Evolutionary conservation across 139 green algal species (phyloP).

Genomic region (Haematococcus sp.): DNA sequence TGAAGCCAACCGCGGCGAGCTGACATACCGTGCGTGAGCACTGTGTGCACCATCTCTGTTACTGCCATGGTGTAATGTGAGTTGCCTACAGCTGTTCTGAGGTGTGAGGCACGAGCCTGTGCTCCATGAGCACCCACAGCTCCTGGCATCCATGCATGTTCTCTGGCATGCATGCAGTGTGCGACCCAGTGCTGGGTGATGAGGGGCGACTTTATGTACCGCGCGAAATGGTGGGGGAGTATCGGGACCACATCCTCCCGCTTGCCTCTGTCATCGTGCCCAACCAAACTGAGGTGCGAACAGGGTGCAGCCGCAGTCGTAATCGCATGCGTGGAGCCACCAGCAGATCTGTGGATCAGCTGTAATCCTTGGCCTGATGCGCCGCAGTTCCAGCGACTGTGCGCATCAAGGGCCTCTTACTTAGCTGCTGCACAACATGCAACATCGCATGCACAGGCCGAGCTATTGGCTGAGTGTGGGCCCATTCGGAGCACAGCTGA

Average conservation of each 20-base stretch:
- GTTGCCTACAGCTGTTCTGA: neutral
- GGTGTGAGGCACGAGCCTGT: too few species aligned
- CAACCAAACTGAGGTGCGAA: constrained; percentile 84
- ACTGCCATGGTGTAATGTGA: neutral
- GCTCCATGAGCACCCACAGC: neutral
- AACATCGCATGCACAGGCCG: constrained; percentile 27
- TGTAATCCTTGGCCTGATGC: too few species aligned
- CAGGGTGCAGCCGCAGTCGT: too few species aligned
- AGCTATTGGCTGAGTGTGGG: constrained; percentile 65
- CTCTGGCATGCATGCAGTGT: constrained; percentile 54
- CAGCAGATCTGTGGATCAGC: too few species aligned
- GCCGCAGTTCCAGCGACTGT: too few species aligned
- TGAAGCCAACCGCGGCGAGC: constrained; percentile 60
- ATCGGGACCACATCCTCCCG: constrained; percentile 60
- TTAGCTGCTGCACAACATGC: too few species aligned
- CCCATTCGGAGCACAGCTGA: constrained; percentile 50
- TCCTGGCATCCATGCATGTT: neutral
- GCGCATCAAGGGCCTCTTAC: too few species aligned
- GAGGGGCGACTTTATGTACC: constrained; percentile 82
- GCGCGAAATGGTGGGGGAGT: constrained; percentile 71
- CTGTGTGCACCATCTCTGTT: too few species aligned
- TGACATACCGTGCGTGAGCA: constrained; percentile 54
- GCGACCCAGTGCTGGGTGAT: constrained; percentile 94
- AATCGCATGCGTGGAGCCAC: too few species aligned
- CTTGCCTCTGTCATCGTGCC: constrained; percentile 78